These are phyloP conservation scores for Austroboletus eburneus DNA, from an alignment of 768 basidiomycete species.

Conservation along the genomic window DNA sequence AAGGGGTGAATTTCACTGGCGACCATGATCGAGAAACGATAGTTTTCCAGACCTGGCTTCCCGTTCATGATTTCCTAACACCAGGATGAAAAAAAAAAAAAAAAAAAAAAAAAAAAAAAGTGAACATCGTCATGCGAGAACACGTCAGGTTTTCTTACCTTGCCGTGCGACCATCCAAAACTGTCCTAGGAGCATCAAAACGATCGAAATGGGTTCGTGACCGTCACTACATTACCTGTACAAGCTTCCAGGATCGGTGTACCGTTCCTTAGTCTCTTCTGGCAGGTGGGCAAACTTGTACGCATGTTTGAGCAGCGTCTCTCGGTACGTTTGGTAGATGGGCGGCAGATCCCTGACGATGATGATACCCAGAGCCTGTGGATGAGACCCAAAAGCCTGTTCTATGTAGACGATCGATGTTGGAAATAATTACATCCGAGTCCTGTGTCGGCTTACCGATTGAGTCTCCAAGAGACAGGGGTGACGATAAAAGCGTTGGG, in stretches of 20 bases:
- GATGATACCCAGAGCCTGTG: constrained; percentile 75
- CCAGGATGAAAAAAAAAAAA: no score
- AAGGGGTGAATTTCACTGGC: no score
- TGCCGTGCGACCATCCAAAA: constrained; percentile 98
- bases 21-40: no score
- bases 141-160: constrained; percentile 46
- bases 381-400: constrained; percentile 78
- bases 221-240: constrained; percentile 59
- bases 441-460: constrained; percentile 63
- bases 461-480: constrained; percentile 48
- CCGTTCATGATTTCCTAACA: constrained; percentile 93
- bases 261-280: constrained; percentile 62
- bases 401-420: constrained; percentile 40
- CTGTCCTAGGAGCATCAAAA: no score
- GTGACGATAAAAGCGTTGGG: constrained; percentile 47
- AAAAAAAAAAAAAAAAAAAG: no score
- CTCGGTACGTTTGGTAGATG: constrained; percentile 58
- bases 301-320: constrained; percentile 68
- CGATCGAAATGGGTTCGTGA: no score
- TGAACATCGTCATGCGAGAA: no score
- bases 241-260: constrained; percentile 64
- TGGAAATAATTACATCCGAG: neutral
- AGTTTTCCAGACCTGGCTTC: constrained; percentile 78
- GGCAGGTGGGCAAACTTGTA: constrained; percentile 74
- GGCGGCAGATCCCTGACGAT: constrained; percentile 77